phyloP scores from a whole-genome alignment of 768 basidiomycete species.

The Agrocybe chaxingu region DNA sequence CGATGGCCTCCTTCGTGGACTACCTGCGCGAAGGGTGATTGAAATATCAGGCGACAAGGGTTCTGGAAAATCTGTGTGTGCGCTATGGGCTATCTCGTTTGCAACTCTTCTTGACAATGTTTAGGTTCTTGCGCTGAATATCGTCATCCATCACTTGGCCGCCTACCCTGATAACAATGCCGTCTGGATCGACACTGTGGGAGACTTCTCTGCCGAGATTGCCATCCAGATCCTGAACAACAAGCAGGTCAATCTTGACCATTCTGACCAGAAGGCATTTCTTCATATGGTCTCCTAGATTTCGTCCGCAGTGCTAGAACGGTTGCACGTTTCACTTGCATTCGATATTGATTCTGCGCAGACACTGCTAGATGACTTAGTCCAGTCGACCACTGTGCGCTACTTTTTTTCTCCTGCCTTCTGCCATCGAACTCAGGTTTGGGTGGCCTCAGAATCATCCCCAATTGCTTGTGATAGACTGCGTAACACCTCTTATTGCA shows the following conservation, averaged over 20 bases:
- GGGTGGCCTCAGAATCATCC: conserved; percentile 12
- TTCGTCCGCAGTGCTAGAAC: conserved; percentile 38
- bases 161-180: conserved; percentile 32
- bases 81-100: conserved; percentile 16
- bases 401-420: not conserved
- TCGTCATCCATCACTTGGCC: conserved; percentile 52
- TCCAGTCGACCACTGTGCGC: conserved; percentile 20
- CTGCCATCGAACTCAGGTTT: not conserved
- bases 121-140: conserved; percentile 60
- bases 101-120: not conserved
- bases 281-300: conserved; percentile 15
- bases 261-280: not conserved
- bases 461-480: conserved; percentile 61
- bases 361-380: conserved; percentile 44
- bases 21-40: conserved; percentile 50
- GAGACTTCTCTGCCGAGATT: conserved; percentile 57
- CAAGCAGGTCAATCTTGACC: conserved; percentile 17
- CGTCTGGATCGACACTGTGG: conserved; percentile 72
- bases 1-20: conserved; percentile 49
- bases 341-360: conserved; percentile 57
- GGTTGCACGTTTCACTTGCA: conserved; percentile 55
- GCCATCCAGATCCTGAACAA: conserved; percentile 35
- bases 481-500: conserved; percentile 60
- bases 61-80: conserved; percentile 74
- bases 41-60: conserved; percentile 67